These are phyloP conservation scores for Cyanodermella asteris DNA, from an alignment of 2,329 filamentous ascomycete species.

Conservation along the genomic window DNA sequence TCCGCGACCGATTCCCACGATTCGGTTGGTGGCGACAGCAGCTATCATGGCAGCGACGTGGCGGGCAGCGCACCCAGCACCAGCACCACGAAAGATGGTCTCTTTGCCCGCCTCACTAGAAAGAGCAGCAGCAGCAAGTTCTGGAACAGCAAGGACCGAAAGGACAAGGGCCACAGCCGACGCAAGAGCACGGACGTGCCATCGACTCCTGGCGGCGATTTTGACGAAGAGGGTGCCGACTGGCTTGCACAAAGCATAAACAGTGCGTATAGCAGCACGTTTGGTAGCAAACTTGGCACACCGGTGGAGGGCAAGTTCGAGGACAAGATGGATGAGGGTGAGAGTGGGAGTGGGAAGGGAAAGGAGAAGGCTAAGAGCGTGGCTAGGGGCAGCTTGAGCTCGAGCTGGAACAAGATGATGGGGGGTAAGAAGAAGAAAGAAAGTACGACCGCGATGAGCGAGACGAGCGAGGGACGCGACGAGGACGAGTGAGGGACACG, in stretches of 20 bases:
- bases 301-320: conserved; percentile 20
- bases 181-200: conserved; percentile 22
- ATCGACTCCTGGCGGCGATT: conserved; percentile 18
- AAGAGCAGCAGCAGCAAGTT: conserved; percentile 29
- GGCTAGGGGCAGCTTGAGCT: no score
- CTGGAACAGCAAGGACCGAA: no score
- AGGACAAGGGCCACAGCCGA: conserved; percentile 25
- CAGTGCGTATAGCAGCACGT: conserved; percentile 18
- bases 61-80: no score
- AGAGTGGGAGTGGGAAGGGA: conserved; percentile 8
- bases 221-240: conserved; percentile 19
- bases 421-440: no score
- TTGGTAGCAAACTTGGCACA: conserved; percentile 25
- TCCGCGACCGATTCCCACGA: conserved; percentile 21
- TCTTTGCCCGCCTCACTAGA: no score
- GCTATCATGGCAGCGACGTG: conserved; percentile 30
- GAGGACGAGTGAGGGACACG: no score
- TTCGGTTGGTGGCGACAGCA: conserved; percentile 17
- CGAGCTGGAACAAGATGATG: no score
- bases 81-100: no score
- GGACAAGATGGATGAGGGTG: conserved; percentile 9
- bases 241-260: conserved; percentile 22
- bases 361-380: conserved; percentile 7
- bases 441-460: no score
- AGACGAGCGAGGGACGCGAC: no score